Base-by-base conservation (phyloP, 148 eudicot species). In the Limonium bicolor region DNA sequence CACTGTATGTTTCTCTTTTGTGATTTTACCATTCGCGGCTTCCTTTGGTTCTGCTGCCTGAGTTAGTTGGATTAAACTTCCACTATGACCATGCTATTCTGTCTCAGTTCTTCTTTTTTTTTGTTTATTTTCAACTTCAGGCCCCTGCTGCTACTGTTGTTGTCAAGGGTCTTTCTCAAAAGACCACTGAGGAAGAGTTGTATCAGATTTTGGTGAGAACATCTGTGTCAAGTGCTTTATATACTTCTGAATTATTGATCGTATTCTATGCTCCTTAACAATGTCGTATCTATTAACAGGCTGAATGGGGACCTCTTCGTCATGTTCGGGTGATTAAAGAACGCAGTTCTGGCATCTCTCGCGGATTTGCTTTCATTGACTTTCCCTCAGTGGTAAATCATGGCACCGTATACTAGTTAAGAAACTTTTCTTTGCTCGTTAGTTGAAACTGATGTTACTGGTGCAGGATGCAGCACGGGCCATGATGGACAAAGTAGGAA, bases 281-380 rank as follows among this genome's bases (percentile, higher is more conserved):
- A 37, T 26, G 42, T 27, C 23, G 7, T 13, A 49, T 24, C 16
- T 41, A 46, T 56, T 40, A 51, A 55, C 68, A 88, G 96, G 96
- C 94, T 65, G 96, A 88, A 55, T 88, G 96, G 96, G 96, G 92
- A 18, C 96, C 96, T 29, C 78, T 88, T 51, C 92, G 86, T 27
- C 78, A 88, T 66, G 94, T 83, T 36, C 86, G 94, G 41, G 83
- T 88, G 27, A 80, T 88, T 50, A 88, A 77, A 67, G 96, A 88
- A 75, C 68, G 93, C 27, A 80, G 54, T 61, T 88, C 95, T 61
- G 93, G 95, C 56, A 30, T 68, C 53, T 88, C 97, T 47, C 92
- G 95, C 54, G 97, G 97, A 50, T 88, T 88, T 71, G 94, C 97
- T 39, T 88, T 88, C 60, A 70, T 88, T 53, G 97, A 88, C 77